phyloP scores from a whole-genome alignment of 331 rosid genomes.

The Prunus yedoensis region DNA sequence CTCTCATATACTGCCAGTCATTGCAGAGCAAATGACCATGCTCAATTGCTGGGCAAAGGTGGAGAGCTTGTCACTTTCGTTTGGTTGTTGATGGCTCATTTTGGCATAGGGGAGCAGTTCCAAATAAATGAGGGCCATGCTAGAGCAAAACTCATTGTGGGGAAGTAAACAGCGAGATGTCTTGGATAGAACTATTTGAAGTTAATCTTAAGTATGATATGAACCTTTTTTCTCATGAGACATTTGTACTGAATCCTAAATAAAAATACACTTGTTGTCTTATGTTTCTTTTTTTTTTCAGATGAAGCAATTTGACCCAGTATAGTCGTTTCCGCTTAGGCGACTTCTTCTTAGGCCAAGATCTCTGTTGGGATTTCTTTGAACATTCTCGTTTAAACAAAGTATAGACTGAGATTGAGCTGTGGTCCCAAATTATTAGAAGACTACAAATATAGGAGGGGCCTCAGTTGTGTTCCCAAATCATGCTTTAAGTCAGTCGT shows the following conservation, averaged over 20 bases:
- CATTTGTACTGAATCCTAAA: neutral
- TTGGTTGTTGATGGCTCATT: slow-evolving; percentile 57
- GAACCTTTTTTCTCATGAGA: neutral
- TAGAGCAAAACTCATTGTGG: slow-evolving; percentile 44
- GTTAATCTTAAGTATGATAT: neutral
- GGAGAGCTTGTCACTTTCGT: slow-evolving; percentile 44
- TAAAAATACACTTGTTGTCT: too few species aligned
- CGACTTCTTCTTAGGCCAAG: too few species aligned
- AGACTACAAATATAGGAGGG: neutral
- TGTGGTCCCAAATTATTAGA: too few species aligned
- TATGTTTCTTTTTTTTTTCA: too few species aligned
- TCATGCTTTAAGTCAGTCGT: neutral
- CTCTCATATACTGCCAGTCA: slow-evolving; percentile 42
- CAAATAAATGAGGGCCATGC: slow-evolving; percentile 51
- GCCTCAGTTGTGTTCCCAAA: neutral
- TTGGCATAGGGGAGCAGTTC: slow-evolving; percentile 49
- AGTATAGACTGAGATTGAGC: too few species aligned
- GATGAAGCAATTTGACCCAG: too few species aligned
- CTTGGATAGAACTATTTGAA: neutral
- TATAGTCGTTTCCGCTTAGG: too few species aligned
- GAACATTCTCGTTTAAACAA: too few species aligned
- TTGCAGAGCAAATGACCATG: slow-evolving; percentile 41
- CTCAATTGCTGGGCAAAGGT: slow-evolving; percentile 37
- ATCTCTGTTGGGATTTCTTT: too few species aligned
- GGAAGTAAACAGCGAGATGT: neutral